Evolutionary conservation across 2,329 filamentous ascomycete species (phyloP), one percentile per base, ranked within the genome.

Genomic region (Orbilia quercus): DNA sequence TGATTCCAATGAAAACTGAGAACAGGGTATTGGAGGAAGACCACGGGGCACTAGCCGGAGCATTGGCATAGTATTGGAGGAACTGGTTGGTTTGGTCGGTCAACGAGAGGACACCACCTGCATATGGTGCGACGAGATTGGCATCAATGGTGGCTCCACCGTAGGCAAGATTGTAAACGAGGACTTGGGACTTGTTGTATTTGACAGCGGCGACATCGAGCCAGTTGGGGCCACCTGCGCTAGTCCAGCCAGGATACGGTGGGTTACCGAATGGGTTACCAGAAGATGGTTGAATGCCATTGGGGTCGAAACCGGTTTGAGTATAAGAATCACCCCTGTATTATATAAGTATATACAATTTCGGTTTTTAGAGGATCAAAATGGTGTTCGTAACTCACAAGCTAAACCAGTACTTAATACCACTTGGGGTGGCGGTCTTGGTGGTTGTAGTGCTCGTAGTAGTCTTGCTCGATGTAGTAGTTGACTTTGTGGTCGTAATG

Each of bases 231-330:
- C 85, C 85, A 20, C 83, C 83, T 4, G 82, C 80, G 0, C 83
- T 82, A 20, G 84, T 85, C 75, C 79, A 83, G 20, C 84, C 83
- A 0, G 84, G 84, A 74, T 85, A 86, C 0, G 81, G 51, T 0
- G 88, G 88, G 76, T 90, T 90, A 0, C 88, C 87, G 74, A 89
- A 81, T 0, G 87, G 86, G 76, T 88, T 86, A 4, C 80, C 79
- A 2, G 81, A 75, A 6, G 82, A 84, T 0, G 88, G 87, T 38
- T 86, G 83, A 0, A 82, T 79, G 20, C 82, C 81, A 9, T 80
- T 82, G 44, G 84, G 80, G 69, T 87, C 80, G 79, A 90, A 90
- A 7, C 84, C 84, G 1, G 85, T 87, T 73, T 84, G 83, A 0
- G 85, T 85, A 79, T 88, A 88, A 1, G 85, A 87, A 76, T 88